Conservation (phyloP, 768 basidiomycete species). For the Hebeloma cylindrosporum region DNA sequence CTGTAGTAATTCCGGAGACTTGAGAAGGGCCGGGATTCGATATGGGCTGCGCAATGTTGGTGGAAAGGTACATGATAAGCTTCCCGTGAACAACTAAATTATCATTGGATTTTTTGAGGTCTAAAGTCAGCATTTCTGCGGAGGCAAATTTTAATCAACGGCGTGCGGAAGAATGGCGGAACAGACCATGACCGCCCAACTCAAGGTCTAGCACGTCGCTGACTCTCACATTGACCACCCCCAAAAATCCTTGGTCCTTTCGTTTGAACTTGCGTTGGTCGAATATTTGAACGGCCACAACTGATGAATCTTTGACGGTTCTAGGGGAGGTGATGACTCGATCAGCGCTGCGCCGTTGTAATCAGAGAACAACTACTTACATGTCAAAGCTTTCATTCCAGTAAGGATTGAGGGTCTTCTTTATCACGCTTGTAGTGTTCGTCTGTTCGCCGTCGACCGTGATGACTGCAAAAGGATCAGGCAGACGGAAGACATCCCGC, state of each 20-base stretch:
- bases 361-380: constrained; percentile 43
- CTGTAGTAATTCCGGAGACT: constrained; percentile 55
- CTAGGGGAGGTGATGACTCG: constrained; percentile 39
- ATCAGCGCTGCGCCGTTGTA: constrained; percentile 5
- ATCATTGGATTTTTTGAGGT: constrained; percentile 98
- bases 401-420: constrained; percentile 92
- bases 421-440: constrained; percentile 94
- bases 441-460: constrained; percentile 98
- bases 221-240: constrained; percentile 94
- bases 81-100: constrained; percentile 97
- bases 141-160: constrained; percentile 10
- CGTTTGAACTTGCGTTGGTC: constrained; percentile 99
- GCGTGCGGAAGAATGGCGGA: background rate
- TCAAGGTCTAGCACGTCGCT: constrained; percentile 90
- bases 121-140: constrained; percentile 93
- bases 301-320: constrained; percentile 95
- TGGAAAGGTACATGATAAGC: constrained; percentile 94
- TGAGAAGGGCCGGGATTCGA: constrained; percentile 81
- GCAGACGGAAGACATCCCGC: constrained; percentile 93
- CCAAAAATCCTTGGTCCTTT: constrained; percentile 96
- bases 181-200: constrained; percentile 87
- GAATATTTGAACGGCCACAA: constrained; percentile 97
- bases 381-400: constrained; percentile 99
- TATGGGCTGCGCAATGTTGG: constrained; percentile 84
- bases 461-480: constrained; percentile 97